Percentiles rank a stretch among this genome's conserved stretches.
These are phyloP conservation scores for Saccharomyces uvarum DNA, from an alignment of 1,139 yeast species.

Conservation along the genomic window DNA sequence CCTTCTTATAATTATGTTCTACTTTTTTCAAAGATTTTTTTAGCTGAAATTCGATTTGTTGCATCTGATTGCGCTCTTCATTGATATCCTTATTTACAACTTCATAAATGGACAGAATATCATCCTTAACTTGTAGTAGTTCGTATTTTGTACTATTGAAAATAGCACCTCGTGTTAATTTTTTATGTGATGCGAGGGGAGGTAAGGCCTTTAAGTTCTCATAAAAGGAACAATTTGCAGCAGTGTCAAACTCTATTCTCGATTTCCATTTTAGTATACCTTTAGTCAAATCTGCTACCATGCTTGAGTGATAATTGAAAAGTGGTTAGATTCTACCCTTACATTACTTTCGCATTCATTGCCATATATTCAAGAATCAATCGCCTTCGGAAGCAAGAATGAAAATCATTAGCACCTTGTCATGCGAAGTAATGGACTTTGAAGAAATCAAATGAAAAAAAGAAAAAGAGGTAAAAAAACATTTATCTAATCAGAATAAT, in stretches of 20 bases:
- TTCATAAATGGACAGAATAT: slow-evolving; percentile 16
- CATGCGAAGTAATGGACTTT: not conserved
- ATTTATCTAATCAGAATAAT: not conserved
- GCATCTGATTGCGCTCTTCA: slow-evolving; percentile 22
- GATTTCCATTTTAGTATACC: not conserved
- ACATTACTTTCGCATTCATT: not conserved
- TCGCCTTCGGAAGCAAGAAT: not conserved
- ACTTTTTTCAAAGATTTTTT: slow-evolving; percentile 20
- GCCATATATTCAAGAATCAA: not conserved
- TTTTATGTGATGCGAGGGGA: not conserved
- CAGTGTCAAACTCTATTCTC: not conserved
- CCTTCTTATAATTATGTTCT: slow-evolving; percentile 16
- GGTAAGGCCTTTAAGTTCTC: not conserved
- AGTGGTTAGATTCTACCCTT: not conserved
- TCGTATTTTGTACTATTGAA: slow-evolving; percentile 21
- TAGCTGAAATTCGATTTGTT: slow-evolving; percentile 19
- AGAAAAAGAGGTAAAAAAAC: not conserved
- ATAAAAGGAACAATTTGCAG: slow-evolving; percentile 1
- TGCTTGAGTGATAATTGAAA: not conserved
- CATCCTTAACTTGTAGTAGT: slow-evolving; percentile 18
- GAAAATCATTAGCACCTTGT: not conserved
- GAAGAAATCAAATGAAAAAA: not conserved
- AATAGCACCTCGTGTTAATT: slow-evolving; percentile 16
- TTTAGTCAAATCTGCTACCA: not conserved
- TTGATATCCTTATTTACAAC: slow-evolving; percentile 20